Percentiles rank a stretch among this genome's conserved stretches.
phyloP scores from a whole-genome alignment of 2,329 filamentous ascomycete species.

The Penicillium sp. region DNA sequence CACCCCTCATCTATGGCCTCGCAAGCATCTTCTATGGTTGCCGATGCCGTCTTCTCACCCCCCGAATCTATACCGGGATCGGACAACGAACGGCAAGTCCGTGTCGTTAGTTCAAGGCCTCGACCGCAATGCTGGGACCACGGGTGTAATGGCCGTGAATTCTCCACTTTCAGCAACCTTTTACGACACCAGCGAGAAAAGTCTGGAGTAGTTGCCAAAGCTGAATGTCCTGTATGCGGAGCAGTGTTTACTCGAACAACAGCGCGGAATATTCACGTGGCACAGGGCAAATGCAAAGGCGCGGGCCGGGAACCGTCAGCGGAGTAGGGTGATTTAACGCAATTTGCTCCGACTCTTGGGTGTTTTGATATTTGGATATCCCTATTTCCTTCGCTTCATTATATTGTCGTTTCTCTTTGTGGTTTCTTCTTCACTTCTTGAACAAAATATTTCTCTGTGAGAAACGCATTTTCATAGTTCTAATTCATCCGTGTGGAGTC shows the following conservation, averaged over 20 bases:
- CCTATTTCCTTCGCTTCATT: not conserved
- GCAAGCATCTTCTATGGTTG: slow-evolving; percentile 24
- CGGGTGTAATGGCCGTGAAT: slow-evolving; percentile 91
- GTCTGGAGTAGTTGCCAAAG: slow-evolving; percentile 85
- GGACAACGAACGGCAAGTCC: slow-evolving; percentile 54
- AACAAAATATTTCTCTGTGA: slow-evolving; percentile 6
- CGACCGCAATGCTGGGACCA: slow-evolving; percentile 98
- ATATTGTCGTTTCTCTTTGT: not conserved
- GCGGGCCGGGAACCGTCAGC: slow-evolving; percentile 28
- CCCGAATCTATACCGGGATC: slow-evolving; percentile 28
- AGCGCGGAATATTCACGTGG: slow-evolving; percentile 82
- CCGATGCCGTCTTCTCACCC: slow-evolving; percentile 29
- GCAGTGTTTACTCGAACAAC: slow-evolving; percentile 89
- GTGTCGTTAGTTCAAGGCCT: slow-evolving; percentile 74
- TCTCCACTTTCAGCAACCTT: slow-evolving; percentile 94
- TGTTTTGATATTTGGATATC: slow-evolving; percentile 4
- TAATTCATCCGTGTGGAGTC: not conserved
- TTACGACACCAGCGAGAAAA: slow-evolving; percentile 92
- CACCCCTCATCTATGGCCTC: slow-evolving; percentile 28
- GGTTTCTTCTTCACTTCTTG: not conserved
- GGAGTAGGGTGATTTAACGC: slow-evolving; percentile 19
- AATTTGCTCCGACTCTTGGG: not conserved
- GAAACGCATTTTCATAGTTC: slow-evolving; percentile 1
- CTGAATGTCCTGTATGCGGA: slow-evolving; percentile 84
- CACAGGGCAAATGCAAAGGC: slow-evolving; percentile 88